phyloP scores from a whole-genome alignment of 163 green algal genomes.

The Chlamydomonas reinhardtii region DNA sequence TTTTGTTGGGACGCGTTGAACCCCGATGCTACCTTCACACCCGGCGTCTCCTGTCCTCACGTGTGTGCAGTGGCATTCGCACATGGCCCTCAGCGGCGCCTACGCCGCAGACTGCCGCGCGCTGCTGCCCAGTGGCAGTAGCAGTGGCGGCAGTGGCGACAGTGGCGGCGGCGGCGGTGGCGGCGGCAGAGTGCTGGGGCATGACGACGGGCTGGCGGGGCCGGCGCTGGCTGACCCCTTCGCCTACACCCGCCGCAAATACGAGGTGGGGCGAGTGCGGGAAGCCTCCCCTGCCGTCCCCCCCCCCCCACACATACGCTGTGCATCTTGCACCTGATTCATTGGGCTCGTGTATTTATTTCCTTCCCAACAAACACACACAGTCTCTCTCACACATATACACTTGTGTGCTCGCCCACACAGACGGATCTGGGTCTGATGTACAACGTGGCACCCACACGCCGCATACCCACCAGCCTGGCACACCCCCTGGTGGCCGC shows the following conservation, averaged over 20 bases:
- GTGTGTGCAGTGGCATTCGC: slow-evolving; percentile 59
- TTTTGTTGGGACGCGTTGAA: too few relatives aligned
- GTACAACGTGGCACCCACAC: slow-evolving; percentile 28
- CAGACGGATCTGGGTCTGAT: slow-evolving; percentile 1
- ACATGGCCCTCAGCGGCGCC: slow-evolving; percentile 45
- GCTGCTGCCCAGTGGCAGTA: neutral
- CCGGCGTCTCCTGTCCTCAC: too few relatives aligned
- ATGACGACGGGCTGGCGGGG: slow-evolving; percentile 2
- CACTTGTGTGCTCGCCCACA: too few relatives aligned
- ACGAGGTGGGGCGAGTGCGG: slow-evolving; percentile 15
- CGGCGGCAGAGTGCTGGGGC: neutral
- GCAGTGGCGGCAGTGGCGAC: neutral
- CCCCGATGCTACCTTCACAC: too few relatives aligned
- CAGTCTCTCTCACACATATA: too few relatives aligned
- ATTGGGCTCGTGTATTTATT: too few relatives aligned
- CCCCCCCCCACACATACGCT: too few relatives aligned
- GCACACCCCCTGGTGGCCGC: slow-evolving; percentile 21
- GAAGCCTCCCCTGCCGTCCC: too few relatives aligned
- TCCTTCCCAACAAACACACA: too few relatives aligned
- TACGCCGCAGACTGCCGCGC: slow-evolving; percentile 46
- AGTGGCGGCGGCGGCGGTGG: too few relatives aligned
- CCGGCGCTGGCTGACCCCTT: neutral
- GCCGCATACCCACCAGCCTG: neutral
- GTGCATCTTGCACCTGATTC: too few relatives aligned
- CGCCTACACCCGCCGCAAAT: neutral